Evolutionary conservation across 140 eudicot genomes (phyloP), one percentile per base, ranked within the genome.

Genomic region (Artemisia princeps): DNA sequence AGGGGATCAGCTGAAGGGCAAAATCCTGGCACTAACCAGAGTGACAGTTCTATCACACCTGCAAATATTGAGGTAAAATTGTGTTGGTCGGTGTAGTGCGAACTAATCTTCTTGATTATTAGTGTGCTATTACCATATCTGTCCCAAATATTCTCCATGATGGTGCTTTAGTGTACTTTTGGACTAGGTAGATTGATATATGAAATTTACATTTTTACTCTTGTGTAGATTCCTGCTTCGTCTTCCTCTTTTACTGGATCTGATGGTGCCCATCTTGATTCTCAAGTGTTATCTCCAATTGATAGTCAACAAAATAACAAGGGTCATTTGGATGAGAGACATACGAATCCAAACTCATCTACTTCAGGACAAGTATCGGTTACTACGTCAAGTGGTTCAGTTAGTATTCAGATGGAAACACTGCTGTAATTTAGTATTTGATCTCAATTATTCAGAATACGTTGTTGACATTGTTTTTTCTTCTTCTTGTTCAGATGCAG

Each of bases 261-360:
- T 45, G 69, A 79, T 70, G 69, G 78, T 51, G 26, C 75, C 55
- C 91, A 81, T 49, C 75, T 58, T 51, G 77, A 76, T 14, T 52
- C 70, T 55, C 91, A 85, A 67, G 62, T 61, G 44, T 68, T 94
- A 37, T 82, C 91, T 75, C 68, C 87, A 16, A 72, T 79, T 19
- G 88, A 79, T 74, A 74, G 55, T 64, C 87, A 87, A 45, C 87
- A 76, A 63, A 79, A 94, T 72, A 81, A 68, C 48, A 73, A 79
- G 15, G 78, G 79, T 74, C 67, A 70, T 55, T 46, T 77, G 42
- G 97, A 87, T 70, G 97, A 87, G 67, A 83, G 94, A 69, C 73
- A 66, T 13, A 61, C 68, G 72, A 79, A 91, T 70, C 91, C 88
- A 22, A 62, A 69, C 23, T 40, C 71, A 23, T 12, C 82, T 63